These are phyloP conservation scores for Triangularia setosa DNA, from an alignment of 2,329 filamentous ascomycete species.

Conservation along the genomic window DNA sequence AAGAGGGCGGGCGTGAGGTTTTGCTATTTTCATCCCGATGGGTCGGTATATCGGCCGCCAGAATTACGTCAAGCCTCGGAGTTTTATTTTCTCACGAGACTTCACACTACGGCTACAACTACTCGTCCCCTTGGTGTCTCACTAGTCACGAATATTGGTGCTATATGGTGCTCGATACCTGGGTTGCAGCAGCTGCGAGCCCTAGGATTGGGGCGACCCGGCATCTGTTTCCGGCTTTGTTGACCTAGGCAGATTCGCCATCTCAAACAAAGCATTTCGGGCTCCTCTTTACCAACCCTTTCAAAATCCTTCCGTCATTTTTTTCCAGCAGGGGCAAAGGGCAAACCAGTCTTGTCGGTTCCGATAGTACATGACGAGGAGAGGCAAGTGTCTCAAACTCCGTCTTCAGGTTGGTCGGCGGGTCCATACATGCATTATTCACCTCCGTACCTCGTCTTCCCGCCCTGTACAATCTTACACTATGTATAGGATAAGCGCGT, in stretches of 20 bases:
- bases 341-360: too few species aligned
- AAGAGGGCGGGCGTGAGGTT: slow-evolving; percentile 12
- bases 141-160: not conserved
- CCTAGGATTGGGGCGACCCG: not conserved
- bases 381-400: slow-evolving; percentile 3
- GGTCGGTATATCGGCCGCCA: not conserved
- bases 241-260: not conserved
- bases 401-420: not conserved
- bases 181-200: not conserved
- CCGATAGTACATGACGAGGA: not conserved
- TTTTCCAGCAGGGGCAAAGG: too few species aligned
- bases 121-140: not conserved
- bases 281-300: not conserved
- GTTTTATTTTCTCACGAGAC: slow-evolving; percentile 3
- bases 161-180: not conserved
- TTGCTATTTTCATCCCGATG: slow-evolving; percentile 16
- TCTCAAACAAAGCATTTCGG: not conserved
- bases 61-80: slow-evolving; percentile 19
- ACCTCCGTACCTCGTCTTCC: not conserved
- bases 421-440: slow-evolving; percentile 2
- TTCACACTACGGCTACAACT: not conserved
- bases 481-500: not conserved
- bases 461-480: not conserved
- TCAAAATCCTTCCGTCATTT: not conserved
- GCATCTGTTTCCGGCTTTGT: slow-evolving; percentile 6